Base-by-base conservation (phyloP, 192 early-diverging fungal genomes). In the Coemansia sp. region DNA sequence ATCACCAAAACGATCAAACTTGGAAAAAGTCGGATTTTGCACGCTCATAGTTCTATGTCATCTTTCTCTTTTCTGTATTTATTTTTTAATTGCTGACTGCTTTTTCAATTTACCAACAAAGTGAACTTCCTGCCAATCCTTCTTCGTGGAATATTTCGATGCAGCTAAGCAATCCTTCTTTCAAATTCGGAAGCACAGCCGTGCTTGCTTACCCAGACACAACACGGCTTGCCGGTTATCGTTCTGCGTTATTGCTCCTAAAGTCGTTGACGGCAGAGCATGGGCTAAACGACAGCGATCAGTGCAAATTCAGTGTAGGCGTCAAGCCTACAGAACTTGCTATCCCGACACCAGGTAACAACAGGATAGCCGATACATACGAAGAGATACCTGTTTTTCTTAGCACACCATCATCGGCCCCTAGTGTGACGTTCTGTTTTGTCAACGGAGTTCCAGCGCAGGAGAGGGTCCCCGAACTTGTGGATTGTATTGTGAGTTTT, bases 121-220 rank as follows among this genome's bases (percentile, higher is more conserved):
- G 12, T 18, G 15, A n/a, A 35, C 29, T 37, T 20, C 20, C 29
- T 57, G 55, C 29, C 18, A 16, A 26, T 31, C n/a, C 12, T 8
- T 13, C 7, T 15, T 39, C 37, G 37, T 13, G 37, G 37, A n/a
- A n/a, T 39, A 7, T 39, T 39, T 7, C 25, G 61, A 79, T 79
- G 70, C 42, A 73, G 55, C 64, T 79, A 12, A 37, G 43, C 33
- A 61, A 69, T 45, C 35, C 77, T 4, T 46, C 62, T 12, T 71
- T 71, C 49, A 65, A 52, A 46, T 64, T 80, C 42, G 67, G 67
- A 10, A 60, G 25, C 23, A 74, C 72, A 0, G 77, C 65, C 8
- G 66, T 80, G 25, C 61, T 80, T 15, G 77, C 77, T 29, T 80
- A 74, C 42, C 72, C 77, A 2, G 77, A 80, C 56, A 48, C 64